Percentiles rank a stretch among this genome's conserved stretches.
Evolutionary conservation across 2,329 filamentous ascomycete genomes (phyloP).

Genomic region (Tolypocladium pustulatum): DNA sequence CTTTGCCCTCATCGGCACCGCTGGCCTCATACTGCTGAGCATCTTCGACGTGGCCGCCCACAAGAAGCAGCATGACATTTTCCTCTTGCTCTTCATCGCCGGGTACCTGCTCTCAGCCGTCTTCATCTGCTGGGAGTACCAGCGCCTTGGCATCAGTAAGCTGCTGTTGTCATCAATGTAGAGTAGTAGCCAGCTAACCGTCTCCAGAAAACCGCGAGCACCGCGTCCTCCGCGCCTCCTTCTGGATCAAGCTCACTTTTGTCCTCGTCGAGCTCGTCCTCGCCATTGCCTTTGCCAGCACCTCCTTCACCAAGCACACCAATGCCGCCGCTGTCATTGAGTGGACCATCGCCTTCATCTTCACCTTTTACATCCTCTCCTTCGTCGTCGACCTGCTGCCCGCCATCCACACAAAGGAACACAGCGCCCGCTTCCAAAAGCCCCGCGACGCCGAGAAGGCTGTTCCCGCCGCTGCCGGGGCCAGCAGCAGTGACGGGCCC

Average conservation of each 20-base stretch:
- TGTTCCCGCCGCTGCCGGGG: background rate
- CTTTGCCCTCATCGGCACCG: constrained; percentile 63
- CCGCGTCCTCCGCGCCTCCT: constrained; percentile 63
- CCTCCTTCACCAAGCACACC: constrained; percentile 34
- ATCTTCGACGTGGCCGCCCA: constrained; percentile 71
- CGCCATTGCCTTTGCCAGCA: constrained; percentile 60
- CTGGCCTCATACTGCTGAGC: constrained; percentile 70
- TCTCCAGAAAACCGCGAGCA: constrained; percentile 58
- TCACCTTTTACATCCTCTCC: constrained; percentile 77
- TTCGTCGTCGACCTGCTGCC: constrained; percentile 85
- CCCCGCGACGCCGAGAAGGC: constrained; percentile 14
- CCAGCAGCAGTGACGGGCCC: background rate
- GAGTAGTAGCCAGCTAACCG: background rate
- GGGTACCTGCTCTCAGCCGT: constrained; percentile 81
- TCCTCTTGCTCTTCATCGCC: constrained; percentile 72
- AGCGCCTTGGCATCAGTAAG: constrained; percentile 64
- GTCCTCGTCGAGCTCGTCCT: constrained; percentile 70
- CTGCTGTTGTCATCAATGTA: background rate
- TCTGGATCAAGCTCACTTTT: constrained; percentile 81
- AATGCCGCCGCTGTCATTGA: constrained; percentile 72
- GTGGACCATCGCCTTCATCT: constrained; percentile 70
- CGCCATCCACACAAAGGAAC: constrained; percentile 49
- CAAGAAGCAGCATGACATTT: constrained; percentile 57
- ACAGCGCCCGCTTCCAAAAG: constrained; percentile 18
- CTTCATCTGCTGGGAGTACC: constrained; percentile 85